Evolutionary conservation across 371 early-diverging fungal species (phyloP), one percentile per base, ranked within the genome.

Genomic region (Mucor indicus): DNA sequence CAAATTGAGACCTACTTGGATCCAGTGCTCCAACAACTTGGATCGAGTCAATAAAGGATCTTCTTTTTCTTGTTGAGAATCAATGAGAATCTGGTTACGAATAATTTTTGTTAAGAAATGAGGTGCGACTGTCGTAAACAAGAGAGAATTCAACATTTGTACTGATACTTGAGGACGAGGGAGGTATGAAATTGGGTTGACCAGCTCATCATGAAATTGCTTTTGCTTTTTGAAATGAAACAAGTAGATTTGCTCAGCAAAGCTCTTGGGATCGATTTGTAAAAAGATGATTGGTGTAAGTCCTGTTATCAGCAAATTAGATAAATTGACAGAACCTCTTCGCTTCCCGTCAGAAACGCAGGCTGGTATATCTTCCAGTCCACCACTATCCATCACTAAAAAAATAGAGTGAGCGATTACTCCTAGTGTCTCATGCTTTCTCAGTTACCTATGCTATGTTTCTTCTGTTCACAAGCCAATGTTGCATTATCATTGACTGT

Each of bases 41-140:
- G 85, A 79, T 24, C 91, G 71, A 20, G 59, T 12, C 2, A 67
- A 4, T 0, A 43, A 47, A 7, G 50, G 40, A 20, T 60, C 55
- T 3, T 8, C 6, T 69, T 72, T n/a, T 61, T 67, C 72, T 29
- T 84, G 81, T 7, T 84, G 82, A 29, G 79, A 68, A 29, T 85
- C 86, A 6, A 86, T 75, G 5, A 89, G 62, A 4, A 89, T 69
- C 43, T 91, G 91, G 42, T 81, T 80, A 21, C 80, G 77, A 20
- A 89, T 77, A 44, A 89, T 57, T 16, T 81, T 80, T 1, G 88
- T 84, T 27, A 91, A 36, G 40, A 91, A 91, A 48, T 91, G 91
- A 12, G 84, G 86, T 1, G 77, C 50, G 6, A 64, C 42, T 10
- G 78, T 68, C 1, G 84, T 83, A 17, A 78, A 80, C 16, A 76